Evolutionary conservation across 2,329 filamentous ascomycete species (phyloP), one percentile per base, ranked within the genome.

Genomic region (Cryphonectria carpinicola): DNA sequence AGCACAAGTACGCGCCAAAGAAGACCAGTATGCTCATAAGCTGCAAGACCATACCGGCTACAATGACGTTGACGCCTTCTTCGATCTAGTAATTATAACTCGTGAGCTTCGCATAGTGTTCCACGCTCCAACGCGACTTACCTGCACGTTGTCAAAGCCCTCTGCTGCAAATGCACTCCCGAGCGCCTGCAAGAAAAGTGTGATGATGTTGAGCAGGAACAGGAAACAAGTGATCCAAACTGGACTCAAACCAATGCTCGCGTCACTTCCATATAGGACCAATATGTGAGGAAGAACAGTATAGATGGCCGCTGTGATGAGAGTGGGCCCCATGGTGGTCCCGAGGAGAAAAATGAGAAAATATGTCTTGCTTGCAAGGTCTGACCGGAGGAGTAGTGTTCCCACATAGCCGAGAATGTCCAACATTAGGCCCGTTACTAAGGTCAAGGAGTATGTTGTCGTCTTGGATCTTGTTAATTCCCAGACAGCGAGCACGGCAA

Each of bases 341-440:
- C 85, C 85, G 17, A 85, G 73, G 43, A 87, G 75, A 69, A 80
- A 85, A 5, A 87, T 73, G 14, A 81, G 76, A 72, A 86, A 85
- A 70, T 78, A 81, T 3, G 76, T 75, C 64, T 78, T 77, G 70
- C 76, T 80, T 54, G 78, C 76, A 11, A 76, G 75, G 39, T 79
- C 74, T 10, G 74, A 76, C 58, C 79, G 78, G 17, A 86, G 79
- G 41, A 86, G 75, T 8, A 87, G 69, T 52, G 83, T 81, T 4
- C 84, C 85, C 19, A 82, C 76, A 71, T 86, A 87, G 19, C 84
- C 84, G 60, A 85, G 52, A 10, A 83, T 76, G 71, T 86, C 83
- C 10, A 86, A 72, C 7, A 81, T 71, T 19, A 86, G 76, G 1
- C 84, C 85, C 0, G 78, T 77, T 3, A 80, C 76, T 67, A 87